Evolutionary conservation across 2,329 filamentous ascomycete species (phyloP), one percentile per base, ranked within the genome.

Genomic region (Hymenoscyphus repandus): DNA sequence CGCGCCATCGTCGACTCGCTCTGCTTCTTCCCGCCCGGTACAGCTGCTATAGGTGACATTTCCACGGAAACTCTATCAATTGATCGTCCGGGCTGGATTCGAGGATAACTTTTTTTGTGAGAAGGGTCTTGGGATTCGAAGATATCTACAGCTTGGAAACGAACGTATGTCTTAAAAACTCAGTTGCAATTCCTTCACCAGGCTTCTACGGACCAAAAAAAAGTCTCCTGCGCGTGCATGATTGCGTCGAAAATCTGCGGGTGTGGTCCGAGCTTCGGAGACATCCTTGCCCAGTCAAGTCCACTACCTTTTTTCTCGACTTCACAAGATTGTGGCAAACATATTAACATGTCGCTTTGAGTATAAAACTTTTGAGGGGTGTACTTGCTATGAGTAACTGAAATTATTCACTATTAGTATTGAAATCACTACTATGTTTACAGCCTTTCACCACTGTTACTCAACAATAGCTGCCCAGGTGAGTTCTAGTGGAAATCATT

Each of bases 1-100:
- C 93, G 82, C 64, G 93, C 93, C 67, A 86, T 69, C 64, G 88
- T 90, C 52, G 91, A 96, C 78, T 99, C 93, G 74, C 80, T 90
- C 79, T 95, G 85, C 64, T 15, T 27, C 31, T 12, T 15, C 12
- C 13, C 18, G 27, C 15, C 58, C 15, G 58, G 56, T 11, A 79
- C 74, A 48, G 79, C 52, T 43, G 59, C 51, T 43, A 56, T 58
- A 5, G 62, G 60, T 39, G 64, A 55, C 48, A 59, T 52, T 13
- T 30, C 15, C 34, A 27, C 41, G 50, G 45, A 6, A 30, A 10
- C 17, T 37, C 36, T 22, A 15, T 30, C 17, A 42, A 46, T 46
- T 43, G 37, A 41, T 17, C n/a, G 30, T n/a, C 27, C 9, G 40
- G 20, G 31, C 31, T 5, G 17, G 18, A 15, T 31, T 22, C 5